These are phyloP conservation scores for Bryopsis sp. DNA, from an alignment of 139 green algal genomes.

Conservation along the genomic window DNA sequence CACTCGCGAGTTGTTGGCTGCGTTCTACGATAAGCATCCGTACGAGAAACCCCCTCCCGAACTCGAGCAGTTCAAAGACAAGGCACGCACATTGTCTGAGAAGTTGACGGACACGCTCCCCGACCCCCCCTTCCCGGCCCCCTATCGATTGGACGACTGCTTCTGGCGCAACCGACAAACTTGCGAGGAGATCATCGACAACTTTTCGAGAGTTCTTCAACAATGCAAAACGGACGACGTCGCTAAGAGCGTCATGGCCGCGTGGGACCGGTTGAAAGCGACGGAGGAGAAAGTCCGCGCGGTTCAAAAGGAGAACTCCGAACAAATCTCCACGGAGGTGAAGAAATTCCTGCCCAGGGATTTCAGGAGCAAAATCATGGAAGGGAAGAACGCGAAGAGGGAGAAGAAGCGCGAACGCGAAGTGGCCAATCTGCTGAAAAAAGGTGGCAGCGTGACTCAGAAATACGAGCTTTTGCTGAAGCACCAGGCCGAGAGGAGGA, in stretches of 20 bases:
- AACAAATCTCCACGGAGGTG: slow-evolving; percentile 18
- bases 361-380: slow-evolving; percentile 10
- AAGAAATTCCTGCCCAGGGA: slow-evolving; percentile 23
- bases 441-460: too few species aligned
- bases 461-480: too few species aligned
- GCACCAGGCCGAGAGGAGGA: too few species aligned
- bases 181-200: slow-evolving; percentile 17
- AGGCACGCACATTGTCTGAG: background rate
- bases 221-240: background rate
- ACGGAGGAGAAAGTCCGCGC: background rate
- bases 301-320: slow-evolving; percentile 23
- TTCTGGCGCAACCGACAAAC: slow-evolving; percentile 26
- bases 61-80: background rate
- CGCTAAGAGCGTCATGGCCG: background rate
- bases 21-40: slow-evolving; percentile 22
- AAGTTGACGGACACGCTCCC: background rate
- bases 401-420: slow-evolving; percentile 26
- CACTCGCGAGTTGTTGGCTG: slow-evolving; percentile 16
- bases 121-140: background rate
- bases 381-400: too few species aligned
- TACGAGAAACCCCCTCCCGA: slow-evolving; percentile 9
- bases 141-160: slow-evolving; percentile 23
- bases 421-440: too few species aligned
- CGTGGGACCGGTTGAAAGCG: background rate
- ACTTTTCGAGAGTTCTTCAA: background rate